Percentiles rank a stretch among this genome's conserved stretches.
These are phyloP conservation scores for Paralagenidium karlingii DNA, from an alignment of 352 stramenopile species.

Conservation along the genomic window DNA sequence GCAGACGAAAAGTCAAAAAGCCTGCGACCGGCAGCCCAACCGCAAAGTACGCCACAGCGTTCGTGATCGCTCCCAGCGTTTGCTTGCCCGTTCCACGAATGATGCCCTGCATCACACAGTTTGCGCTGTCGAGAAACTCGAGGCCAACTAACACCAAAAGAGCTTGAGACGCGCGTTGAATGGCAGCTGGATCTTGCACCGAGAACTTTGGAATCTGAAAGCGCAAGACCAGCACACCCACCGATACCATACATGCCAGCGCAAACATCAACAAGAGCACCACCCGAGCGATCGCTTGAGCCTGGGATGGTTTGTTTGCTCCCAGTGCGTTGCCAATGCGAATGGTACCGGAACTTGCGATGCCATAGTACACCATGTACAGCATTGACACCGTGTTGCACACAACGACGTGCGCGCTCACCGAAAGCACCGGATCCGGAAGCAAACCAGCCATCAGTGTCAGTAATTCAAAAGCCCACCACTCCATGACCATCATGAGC, in stretches of 20 bases:
- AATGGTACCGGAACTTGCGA: constrained; percentile 47
- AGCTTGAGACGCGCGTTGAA: constrained; percentile 18
- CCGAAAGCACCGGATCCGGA: constrained; percentile 31
- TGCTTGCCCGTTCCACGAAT: constrained; percentile 53
- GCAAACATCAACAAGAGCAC: constrained; percentile 16
- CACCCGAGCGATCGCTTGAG: constrained; percentile 31
- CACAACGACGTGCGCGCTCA: constrained; percentile 58
- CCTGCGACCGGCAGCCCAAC: constrained; percentile 52
- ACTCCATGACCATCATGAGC: constrained; percentile 60
- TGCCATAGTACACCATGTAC: constrained; percentile 69
- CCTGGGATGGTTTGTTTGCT: constrained; percentile 40
- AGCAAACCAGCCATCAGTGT: constrained; percentile 55
- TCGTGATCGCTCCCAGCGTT: constrained; percentile 43
- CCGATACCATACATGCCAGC: constrained; percentile 17
- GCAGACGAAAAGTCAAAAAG: constrained; percentile 29
- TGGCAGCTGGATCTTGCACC: constrained; percentile 19
- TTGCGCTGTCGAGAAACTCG: constrained; percentile 54
- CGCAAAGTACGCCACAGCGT: constrained; percentile 57
- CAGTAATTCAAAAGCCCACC: constrained; percentile 65
- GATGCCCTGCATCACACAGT: constrained; percentile 52
- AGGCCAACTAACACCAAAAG: constrained; percentile 45
- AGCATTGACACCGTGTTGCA: constrained; percentile 52
- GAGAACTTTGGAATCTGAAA: constrained; percentile 22
- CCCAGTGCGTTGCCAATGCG: constrained; percentile 64
- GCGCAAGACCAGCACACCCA: constrained; percentile 19